Conservation (phyloP, 371 early-diverging fungal species). For the Catenaria anguillulae region DNA sequence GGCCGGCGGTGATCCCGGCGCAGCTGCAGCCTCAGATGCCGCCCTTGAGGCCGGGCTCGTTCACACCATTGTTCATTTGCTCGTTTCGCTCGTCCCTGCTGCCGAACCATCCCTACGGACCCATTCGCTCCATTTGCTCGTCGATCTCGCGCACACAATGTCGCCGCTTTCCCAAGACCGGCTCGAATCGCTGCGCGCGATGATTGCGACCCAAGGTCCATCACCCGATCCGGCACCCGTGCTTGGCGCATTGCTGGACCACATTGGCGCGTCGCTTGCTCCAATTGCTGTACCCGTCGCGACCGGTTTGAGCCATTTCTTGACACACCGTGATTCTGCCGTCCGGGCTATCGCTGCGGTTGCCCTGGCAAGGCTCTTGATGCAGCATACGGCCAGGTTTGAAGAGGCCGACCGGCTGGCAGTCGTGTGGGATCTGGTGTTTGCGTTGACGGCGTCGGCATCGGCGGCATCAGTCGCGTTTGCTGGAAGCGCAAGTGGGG, state of each 20-base stretch:
- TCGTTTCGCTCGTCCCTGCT: neutral
- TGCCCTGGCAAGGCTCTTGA: neutral
- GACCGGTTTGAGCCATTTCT: neutral
- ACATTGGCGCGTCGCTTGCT: neutral
- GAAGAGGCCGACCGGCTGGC: slow-evolving; percentile 1
- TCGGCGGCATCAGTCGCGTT: neutral
- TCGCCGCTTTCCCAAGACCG: neutral
- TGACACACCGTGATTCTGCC: neutral
- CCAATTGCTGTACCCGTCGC: neutral
- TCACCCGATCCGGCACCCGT: neutral
- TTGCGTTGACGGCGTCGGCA: neutral
- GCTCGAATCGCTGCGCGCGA: neutral
- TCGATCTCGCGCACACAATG: neutral
- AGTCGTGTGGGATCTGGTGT: neutral
- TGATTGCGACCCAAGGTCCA: neutral
- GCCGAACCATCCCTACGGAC: neutral
- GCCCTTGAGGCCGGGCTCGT: slow-evolving; percentile 1
- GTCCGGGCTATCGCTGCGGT: neutral
- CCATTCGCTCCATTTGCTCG: neutral
- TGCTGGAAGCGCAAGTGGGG: too few species aligned
- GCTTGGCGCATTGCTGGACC: neutral
- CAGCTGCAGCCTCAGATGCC: too few species aligned
- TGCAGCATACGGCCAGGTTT: neutral
- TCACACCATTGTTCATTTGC: neutral
- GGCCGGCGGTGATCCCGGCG: too few species aligned